A percentile compares a stretch with the other conserved stretches of the same genome.
phyloP scores from a whole-genome alignment of 176 grass and related monocot species.

The Coix lacrymajobi region DNA sequence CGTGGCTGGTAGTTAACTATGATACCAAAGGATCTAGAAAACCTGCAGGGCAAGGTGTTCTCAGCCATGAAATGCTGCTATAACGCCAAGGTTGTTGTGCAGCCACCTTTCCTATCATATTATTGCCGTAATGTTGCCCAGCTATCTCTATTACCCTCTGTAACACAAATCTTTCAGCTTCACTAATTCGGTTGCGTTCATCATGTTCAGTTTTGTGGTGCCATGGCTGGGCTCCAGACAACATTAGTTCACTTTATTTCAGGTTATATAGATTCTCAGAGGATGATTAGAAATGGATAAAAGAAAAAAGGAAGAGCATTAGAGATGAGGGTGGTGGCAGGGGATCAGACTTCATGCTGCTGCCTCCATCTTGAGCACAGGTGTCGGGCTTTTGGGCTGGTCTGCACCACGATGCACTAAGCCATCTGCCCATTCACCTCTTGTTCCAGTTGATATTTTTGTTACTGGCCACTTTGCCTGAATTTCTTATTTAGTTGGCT shows the following conservation, averaged over 20 bases:
- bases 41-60: background rate
- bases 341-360: background rate
- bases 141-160: background rate
- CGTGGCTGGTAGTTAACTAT: background rate
- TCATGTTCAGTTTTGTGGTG: background rate
- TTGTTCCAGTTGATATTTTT: background rate
- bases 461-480: background rate
- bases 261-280: background rate
- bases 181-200: background rate
- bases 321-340: background rate
- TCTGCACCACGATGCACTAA: too few species aligned
- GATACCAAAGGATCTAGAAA: background rate
- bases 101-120: background rate
- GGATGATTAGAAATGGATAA: background rate
- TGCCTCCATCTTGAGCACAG: background rate
- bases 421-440: background rate
- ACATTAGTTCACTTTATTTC: background rate
- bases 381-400: background rate
- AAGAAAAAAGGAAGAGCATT: background rate
- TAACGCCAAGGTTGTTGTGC: background rate
- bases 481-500: background rate
- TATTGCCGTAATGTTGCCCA: background rate
- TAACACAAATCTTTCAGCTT: background rate
- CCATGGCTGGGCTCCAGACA: background rate
- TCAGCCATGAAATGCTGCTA: background rate